These are phyloP conservation scores for Moesziomyces parantarcticus DNA, from an alignment of 1,284 basidiomycete species.

Conservation along the genomic window DNA sequence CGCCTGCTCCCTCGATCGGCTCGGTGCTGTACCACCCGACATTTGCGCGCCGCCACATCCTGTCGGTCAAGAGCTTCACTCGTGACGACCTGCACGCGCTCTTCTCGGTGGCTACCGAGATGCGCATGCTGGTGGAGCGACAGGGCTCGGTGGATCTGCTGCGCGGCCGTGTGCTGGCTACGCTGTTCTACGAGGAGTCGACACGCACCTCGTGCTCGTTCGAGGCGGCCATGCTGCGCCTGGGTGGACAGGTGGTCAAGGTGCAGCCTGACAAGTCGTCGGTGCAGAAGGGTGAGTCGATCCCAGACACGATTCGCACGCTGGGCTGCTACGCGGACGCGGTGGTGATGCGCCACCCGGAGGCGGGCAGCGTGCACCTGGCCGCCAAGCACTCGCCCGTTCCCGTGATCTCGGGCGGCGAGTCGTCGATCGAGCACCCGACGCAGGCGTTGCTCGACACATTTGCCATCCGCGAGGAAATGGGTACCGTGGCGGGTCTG, in stretches of 20 bases:
- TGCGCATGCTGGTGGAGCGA: constrained; percentile 94
- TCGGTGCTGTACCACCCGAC: constrained; percentile 72
- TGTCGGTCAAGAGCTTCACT: constrained; percentile 92
- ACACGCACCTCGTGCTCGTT: constrained; percentile 91
- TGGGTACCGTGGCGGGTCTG: constrained; percentile 96
- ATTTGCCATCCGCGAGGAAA: constrained; percentile 96
- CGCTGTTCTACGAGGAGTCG: constrained; percentile 97
- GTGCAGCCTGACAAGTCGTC: constrained; percentile 85
- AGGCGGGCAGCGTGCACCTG: constrained; percentile 80
- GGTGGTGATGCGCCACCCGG: constrained; percentile 92
- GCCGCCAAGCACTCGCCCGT: constrained; percentile 91
- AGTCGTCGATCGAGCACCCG: constrained; percentile 97
- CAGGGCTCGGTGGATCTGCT: constrained; percentile 89
- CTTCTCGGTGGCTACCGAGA: constrained; percentile 94
- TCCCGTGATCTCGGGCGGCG: constrained; percentile 95
- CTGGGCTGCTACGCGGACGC: constrained; percentile 96
- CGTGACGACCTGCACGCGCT: constrained; percentile 91
- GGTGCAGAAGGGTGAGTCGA: constrained; percentile 91
- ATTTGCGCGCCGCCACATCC: constrained; percentile 81
- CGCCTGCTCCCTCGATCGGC: constrained; percentile 31
- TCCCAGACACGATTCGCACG: constrained; percentile 93
- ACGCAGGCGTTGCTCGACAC: constrained; percentile 85
- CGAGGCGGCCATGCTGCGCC: constrained; percentile 98
- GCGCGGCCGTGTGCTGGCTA: constrained; percentile 89
- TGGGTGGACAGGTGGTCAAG: constrained; percentile 92